Evolutionary conservation across 2,329 filamentous ascomycete genomes (phyloP), one percentile per base, ranked within the genome.

Genomic region (Daldinia sp.): DNA sequence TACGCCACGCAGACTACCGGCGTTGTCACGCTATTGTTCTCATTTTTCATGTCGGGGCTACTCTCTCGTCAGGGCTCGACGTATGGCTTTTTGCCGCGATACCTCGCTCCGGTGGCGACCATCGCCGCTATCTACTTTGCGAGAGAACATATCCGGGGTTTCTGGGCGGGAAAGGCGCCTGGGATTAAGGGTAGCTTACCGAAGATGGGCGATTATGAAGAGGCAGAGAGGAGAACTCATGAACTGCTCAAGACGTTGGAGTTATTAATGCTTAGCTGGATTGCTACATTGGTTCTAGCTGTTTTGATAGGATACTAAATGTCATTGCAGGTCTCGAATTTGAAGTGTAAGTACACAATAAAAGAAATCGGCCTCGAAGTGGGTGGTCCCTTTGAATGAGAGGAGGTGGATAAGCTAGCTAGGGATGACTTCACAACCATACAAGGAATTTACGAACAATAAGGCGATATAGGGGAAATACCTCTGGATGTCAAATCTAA

Each of bases 1-100:
- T 74, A 80, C 52, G 77, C 74, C 0, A 83, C 80, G 0, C 79
- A 81, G 61, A 75, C 75, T 1, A 74, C 75, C 39, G 78, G 76
- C 9, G 77, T 77, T 21, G 35, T 78, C 11, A 73, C 79, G 10
- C 77, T 82, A 67, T 23, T 67, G 32, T 17, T 59, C 25, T 72
- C 70, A 27, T 55, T 70, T 37, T 23, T 65, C 35, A 64, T 48
- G 4, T 66, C 71, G 6, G 52, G 68, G n/a, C 48, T 68, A 2
- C 65, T 73, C 27, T 54, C 49, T 23, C 43, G 49, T 19, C 37
- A 58, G 2, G 67, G 68, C 2, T 32, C 51, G 2, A 52, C 43
- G 8, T 62, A 59, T 39, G 63, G 67, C 15, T 30, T 64, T 13
- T 53, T 71, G 8, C 52, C 63, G 23, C 66, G 63, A 15, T 64